Evolutionary conservation across 305 asterid genomes (phyloP).

Genomic region (Vinca major): DNA sequence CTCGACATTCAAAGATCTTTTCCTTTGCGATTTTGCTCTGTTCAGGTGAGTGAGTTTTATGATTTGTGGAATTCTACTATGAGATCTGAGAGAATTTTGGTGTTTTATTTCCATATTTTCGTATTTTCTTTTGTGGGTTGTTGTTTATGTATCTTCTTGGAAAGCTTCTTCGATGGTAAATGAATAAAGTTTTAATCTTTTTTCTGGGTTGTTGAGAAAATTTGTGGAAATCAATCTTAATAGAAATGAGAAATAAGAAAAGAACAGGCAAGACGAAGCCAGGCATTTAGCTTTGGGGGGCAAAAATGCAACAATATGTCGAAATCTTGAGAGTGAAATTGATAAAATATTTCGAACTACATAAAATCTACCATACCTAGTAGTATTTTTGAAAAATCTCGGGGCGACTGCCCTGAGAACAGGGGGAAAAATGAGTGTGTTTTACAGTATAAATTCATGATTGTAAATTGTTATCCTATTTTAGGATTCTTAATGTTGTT

Average conservation of each 20-base stretch:
- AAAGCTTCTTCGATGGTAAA: not conserved
- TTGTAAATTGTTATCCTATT: too few relatives aligned
- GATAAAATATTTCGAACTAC: too few relatives aligned
- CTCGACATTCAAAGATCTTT: conserved; percentile 1
- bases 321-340: too few relatives aligned
- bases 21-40: not conserved
- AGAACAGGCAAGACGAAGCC: not conserved
- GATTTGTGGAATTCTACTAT: not conserved
- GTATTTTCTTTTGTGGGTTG: not conserved
- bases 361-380: too few relatives aligned
- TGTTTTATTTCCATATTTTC: not conserved
- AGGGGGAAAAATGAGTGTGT: too few relatives aligned
- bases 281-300: too few relatives aligned
- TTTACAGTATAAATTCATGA: too few relatives aligned
- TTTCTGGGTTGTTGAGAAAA: not conserved
- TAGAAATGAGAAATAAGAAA: not conserved
- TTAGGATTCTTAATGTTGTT: not conserved
- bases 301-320: too few relatives aligned
- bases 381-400: too few relatives aligned
- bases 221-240: not conserved
- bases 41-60: conserved; percentile 10
- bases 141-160: not conserved
- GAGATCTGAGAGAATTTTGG: not conserved
- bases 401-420: too few relatives aligned
- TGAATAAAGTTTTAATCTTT: conserved; percentile 2